These are phyloP conservation scores for Triadica sebifera DNA, from an alignment of 345 rosid species.

Conservation along the genomic window DNA sequence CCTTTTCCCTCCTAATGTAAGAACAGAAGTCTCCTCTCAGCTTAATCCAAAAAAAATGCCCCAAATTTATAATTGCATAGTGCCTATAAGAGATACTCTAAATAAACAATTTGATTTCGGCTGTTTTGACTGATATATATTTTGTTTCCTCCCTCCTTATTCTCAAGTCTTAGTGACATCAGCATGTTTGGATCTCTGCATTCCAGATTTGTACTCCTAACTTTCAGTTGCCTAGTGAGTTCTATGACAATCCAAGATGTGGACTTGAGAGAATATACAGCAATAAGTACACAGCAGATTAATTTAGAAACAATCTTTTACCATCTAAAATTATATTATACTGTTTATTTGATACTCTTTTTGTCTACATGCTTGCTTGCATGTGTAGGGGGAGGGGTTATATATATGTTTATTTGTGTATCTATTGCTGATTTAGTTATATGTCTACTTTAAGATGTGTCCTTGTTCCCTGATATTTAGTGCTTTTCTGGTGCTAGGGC, in stretches of 20 bases:
- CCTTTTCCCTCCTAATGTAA: background rate
- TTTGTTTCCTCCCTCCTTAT: background rate
- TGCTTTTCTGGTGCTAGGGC: conserved; percentile 44
- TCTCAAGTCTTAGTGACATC: background rate
- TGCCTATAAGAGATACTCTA: background rate
- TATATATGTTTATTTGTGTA: background rate
- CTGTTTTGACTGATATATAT: background rate
- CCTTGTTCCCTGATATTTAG: background rate
- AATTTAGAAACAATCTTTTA: no score
- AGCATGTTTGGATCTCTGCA: background rate
- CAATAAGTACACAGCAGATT: no score
- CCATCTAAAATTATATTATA: background rate
- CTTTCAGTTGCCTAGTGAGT: no score
- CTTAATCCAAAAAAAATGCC: background rate
- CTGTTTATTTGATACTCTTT: background rate
- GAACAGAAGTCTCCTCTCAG: background rate
- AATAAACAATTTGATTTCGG: background rate
- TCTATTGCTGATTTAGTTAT: background rate
- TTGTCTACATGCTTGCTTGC: no score
- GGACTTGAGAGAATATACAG: no score
- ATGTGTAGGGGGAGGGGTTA: background rate
- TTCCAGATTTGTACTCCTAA: background rate
- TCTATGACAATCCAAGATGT: no score
- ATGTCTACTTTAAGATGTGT: background rate
- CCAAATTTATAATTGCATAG: no score